Conservation (phyloP, 2,329 filamentous ascomycete genomes). For the Gremmenia infestans region DNA sequence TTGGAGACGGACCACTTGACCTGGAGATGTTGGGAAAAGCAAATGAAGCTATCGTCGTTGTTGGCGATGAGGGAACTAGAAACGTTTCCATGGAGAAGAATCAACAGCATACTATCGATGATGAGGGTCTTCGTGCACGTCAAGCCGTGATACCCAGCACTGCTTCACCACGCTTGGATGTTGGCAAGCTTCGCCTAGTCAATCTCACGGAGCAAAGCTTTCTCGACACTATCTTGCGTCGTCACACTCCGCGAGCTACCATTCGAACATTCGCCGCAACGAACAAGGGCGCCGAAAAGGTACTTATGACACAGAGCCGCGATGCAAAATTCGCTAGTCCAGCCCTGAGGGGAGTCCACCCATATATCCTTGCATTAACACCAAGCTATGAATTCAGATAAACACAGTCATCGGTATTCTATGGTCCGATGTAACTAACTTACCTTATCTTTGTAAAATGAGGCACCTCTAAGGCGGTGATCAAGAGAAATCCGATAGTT, state of each 20-base stretch:
- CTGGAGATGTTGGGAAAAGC: slow-evolving; percentile 51
- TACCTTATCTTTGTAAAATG: background rate
- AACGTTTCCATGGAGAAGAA: slow-evolving; percentile 49
- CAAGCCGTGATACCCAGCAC: slow-evolving; percentile 44
- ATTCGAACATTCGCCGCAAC: slow-evolving; percentile 41
- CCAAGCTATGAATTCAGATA: too few relatives aligned
- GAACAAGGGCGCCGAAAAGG: slow-evolving; percentile 38
- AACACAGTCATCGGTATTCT: background rate
- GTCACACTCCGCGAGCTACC: background rate
- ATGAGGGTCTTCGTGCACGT: slow-evolving; percentile 35
- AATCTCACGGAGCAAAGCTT: slow-evolving; percentile 11
- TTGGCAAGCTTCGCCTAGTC: slow-evolving; percentile 38
- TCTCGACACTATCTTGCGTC: slow-evolving; percentile 17
- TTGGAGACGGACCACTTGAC: slow-evolving; percentile 58
- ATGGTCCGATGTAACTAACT: background rate
- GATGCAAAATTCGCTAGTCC: too few relatives aligned
- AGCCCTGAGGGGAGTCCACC: too few relatives aligned
- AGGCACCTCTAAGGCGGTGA: background rate
- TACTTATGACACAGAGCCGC: slow-evolving; percentile 37
- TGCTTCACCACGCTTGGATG: slow-evolving; percentile 39
- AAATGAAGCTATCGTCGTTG: slow-evolving; percentile 50
- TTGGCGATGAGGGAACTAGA: slow-evolving; percentile 41
- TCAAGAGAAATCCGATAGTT: background rate
- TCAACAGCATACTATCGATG: slow-evolving; percentile 39
- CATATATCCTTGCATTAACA: too few relatives aligned